Base-by-base conservation (phyloP, 1,284 basidiomycete species). In the Golubevia sp. region DNA sequence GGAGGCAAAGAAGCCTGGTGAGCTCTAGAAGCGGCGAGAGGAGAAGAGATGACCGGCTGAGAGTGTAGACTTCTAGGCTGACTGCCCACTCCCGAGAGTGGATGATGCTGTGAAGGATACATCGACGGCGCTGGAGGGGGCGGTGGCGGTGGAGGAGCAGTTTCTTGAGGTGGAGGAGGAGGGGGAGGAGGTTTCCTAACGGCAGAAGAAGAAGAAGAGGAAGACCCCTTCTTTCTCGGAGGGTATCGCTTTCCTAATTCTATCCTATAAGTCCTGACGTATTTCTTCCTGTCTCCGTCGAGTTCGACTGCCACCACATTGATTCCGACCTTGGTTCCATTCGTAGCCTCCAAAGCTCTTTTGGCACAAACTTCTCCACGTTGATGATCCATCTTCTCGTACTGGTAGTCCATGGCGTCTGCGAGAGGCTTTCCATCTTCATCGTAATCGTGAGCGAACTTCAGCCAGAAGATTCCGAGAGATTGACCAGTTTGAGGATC, bases 391-490 rank as follows among this genome's bases (percentile, higher is more conserved):
- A 34, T 34, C 11, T 34, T 34, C 80, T 44, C 38, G 38, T 44
- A 44, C 18, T 44, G 38, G 18, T 44, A 44, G 18, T 44, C 38
- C 38, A 44, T 44, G 18, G 38, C 38, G 18, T 44, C 38, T 13
- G 38, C 38, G 11, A 44, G 18, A 2, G 57, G 48, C 15, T 70
- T 70, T 44, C 68, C 70, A 2, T 64, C 61, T 21, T 73, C 67
- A 57, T 71, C 68, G 56, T 76, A 74, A 61, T 85, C 77, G 64
- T 85, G 81, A 21, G 70, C 83, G 80, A 88, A 97, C 67, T 88
- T 89, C 73, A 97, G 87, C 78, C 89, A 90, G 58, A 92, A 89
- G 49, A 97, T 89, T 4, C 94, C 94, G 2, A 97, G 87, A 15
- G 91, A 89, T 66, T 89, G 90, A 13, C 94, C 94, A 21, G 90